Evolutionary conservation across 2,329 filamentous ascomycete genomes (phyloP).

Genomic region (Fusarium sp.): DNA sequence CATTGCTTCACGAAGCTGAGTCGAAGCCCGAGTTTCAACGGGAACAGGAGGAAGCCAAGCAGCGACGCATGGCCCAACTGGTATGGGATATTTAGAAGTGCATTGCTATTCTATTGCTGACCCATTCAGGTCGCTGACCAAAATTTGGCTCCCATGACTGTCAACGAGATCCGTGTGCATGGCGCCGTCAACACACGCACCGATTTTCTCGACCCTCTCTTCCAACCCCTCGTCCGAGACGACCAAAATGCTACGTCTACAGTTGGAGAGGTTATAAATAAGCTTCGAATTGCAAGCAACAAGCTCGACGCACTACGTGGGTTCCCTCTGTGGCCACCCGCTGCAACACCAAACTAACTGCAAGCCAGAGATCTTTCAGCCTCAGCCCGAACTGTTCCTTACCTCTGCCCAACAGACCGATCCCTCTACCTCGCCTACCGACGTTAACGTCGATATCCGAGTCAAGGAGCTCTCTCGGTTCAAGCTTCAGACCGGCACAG

Average conservation of each 20-base stretch:
- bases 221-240: constrained; percentile 80
- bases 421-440: constrained; percentile 77
- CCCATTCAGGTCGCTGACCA: constrained; percentile 70
- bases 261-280: constrained; percentile 80
- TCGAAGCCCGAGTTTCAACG: constrained; percentile 52
- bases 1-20: constrained; percentile 55
- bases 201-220: constrained; percentile 84
- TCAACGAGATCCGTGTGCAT: constrained; percentile 86
- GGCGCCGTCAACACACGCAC: constrained; percentile 86
- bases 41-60: constrained; percentile 55
- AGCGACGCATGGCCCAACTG: constrained; percentile 54
- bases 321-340: neutral
- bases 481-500: constrained; percentile 92
- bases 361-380: constrained; percentile 82
- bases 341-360: constrained; percentile 40
- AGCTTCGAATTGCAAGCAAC: constrained; percentile 76
- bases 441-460: constrained; percentile 86
- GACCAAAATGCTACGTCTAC: constrained; percentile 78
- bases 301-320: constrained; percentile 87
- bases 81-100: constrained; percentile 37
- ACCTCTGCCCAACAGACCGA: constrained; percentile 79
- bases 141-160: constrained; percentile 85
- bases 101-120: constrained; percentile 29
- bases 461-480: constrained; percentile 86
- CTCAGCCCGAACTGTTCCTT: constrained; percentile 84